Evolutionary conservation across 2,329 filamentous ascomycete genomes (phyloP).

Genomic region (Aphanocladium album): DNA sequence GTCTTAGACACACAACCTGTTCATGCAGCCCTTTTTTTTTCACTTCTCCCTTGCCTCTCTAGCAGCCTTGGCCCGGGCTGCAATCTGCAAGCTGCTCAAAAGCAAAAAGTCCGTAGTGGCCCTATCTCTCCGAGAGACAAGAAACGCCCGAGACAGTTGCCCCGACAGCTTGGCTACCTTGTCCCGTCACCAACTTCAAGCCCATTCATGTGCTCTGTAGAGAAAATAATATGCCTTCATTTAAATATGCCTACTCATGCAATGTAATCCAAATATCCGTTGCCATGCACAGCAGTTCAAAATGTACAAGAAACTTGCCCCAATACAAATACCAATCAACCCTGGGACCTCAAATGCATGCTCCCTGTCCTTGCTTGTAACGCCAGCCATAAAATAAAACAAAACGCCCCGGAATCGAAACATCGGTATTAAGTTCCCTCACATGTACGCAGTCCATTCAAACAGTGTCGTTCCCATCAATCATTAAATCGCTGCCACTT

Average conservation of each 20-base stretch:
- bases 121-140: neutral
- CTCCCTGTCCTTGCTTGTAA: neutral
- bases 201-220: neutral
- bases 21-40: neutral
- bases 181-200: neutral
- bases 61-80: neutral
- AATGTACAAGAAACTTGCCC: conserved; percentile 6
- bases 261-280: neutral
- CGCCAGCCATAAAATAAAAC: neutral
- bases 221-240: neutral
- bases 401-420: neutral
- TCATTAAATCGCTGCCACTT: neutral
- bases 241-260: conserved; percentile 4
- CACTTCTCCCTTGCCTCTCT: neutral
- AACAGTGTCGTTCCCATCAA: neutral
- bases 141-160: neutral
- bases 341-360: neutral
- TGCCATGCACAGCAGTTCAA: neutral
- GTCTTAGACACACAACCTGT: neutral
- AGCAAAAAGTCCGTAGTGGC: neutral
- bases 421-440: neutral
- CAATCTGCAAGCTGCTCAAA: neutral
- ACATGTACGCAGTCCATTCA: neutral
- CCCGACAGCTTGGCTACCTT: neutral
- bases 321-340: neutral